Evolutionary conservation across 1,139 yeast genomes (phyloP), one percentile per base, ranked within the genome.

Genomic region (Blastobotrys indianensis): DNA sequence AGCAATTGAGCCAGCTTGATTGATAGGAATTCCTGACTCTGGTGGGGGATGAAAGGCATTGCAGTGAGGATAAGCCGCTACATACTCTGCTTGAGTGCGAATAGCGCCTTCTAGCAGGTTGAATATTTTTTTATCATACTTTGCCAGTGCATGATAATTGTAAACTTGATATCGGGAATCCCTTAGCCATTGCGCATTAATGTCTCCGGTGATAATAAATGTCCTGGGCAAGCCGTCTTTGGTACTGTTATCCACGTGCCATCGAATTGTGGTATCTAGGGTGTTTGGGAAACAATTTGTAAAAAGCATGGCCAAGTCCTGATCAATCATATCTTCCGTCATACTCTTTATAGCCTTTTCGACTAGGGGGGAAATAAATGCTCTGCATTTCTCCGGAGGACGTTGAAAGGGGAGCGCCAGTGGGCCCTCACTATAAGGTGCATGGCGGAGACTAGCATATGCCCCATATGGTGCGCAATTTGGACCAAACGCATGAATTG

Each of bases 11-110:
- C n/a, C n/a, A n/a, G n/a, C n/a, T n/a, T n/a, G 25, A 20, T 20
- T 20, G 7, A 20, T 7, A 4, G 25, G 4, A 4, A 20, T 20
- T 20, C 7, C 25, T 4, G 46, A 41, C 3, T 70, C 75, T 0
- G 73, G 72, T 0, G 95, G 95, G 2, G 95, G 94, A 56, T 87
- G 94, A 69, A 85, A 87, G 0, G 95, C 95, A 63, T 87, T 87
- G 65, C 96, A 87, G 63, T 85, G 86, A 0, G 95, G 95, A 6
- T 82, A 76, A 32, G 68, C 68, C 30, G 68, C 56, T 10, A 87
- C 70, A 56, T 75, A 85, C 28, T 72, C 66, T 0, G 88, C 84
- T 61, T 87, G 96, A 16, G 88, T 84, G 51, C 79, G 76, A 46
- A 87, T 84, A 2, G 95, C 95, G 3, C 96, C 96, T 49, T 69